Conservation (phyloP, 768 basidiomycete species). For the Gloeostereum incarnatum region DNA sequence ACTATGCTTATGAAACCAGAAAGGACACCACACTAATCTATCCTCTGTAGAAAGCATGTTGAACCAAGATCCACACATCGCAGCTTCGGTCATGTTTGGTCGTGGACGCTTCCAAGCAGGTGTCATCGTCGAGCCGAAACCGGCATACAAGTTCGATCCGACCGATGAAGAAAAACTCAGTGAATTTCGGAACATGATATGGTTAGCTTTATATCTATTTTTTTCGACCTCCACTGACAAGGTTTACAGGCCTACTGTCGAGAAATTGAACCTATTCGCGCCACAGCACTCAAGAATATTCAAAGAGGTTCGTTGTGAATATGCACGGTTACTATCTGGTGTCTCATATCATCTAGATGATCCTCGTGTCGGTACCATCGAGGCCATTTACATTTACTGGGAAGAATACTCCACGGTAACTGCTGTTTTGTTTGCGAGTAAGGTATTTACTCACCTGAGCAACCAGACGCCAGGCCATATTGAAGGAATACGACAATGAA, state of each 20-base stretch:
- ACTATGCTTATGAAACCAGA: constrained; percentile 4
- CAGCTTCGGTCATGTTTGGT: constrained; percentile 23
- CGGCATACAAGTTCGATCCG: constrained; percentile 13
- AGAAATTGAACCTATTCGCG: constrained; percentile 23
- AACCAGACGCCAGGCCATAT: constrained; percentile 20
- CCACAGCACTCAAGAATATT: constrained; percentile 32
- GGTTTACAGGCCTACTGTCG: constrained; percentile 22
- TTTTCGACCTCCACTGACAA: neutral
- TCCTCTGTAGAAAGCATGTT: constrained; percentile 25
- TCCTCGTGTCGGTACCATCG: constrained; percentile 19
- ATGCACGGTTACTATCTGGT: neutral
- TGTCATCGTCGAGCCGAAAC: constrained; percentile 20
- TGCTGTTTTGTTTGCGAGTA: neutral
- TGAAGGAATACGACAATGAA: constrained; percentile 24
- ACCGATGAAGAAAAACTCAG: constrained; percentile 9
- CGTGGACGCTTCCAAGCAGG: constrained; percentile 22
- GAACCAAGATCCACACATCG: constrained; percentile 16
- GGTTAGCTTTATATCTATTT: constrained; percentile 10
- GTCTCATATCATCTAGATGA: constrained; percentile 20
- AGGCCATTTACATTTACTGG: constrained; percentile 30
- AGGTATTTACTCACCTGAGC: neutral
- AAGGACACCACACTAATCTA: constrained; percentile 11
- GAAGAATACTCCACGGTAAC: constrained; percentile 17
- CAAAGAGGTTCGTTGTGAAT: constrained; percentile 21
- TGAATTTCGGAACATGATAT: constrained; percentile 14